Base-by-base conservation (phyloP, 148 eudicot species). In the Nyssa sinensis region DNA sequence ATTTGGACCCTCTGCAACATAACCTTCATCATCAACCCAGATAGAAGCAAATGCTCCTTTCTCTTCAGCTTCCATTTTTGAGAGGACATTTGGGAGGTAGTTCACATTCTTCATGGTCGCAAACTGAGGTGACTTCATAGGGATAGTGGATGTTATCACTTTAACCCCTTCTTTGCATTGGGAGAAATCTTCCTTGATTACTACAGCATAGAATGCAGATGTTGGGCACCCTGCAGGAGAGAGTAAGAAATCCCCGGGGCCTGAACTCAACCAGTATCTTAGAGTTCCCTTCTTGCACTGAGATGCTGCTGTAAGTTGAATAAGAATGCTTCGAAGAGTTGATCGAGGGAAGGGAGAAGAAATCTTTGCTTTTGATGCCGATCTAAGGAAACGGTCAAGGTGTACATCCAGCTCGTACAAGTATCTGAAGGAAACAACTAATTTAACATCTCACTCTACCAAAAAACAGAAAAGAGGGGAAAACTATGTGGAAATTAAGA, bases 351-450 rank as follows among this genome's bases (percentile, higher is more conserved):
- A 91, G 11, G 96, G 91, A 34, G 82, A 59, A 1, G 77, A 33
- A 44, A 91, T 77, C 77, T 74, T 91, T 30, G 96, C 96, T 59
- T 83, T 81, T 27, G 88, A 69, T 33, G 93, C 96, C 19, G 96
- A 91, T 79, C 85, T 74, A 7, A 88, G 83, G 70, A 88, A 83
- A 44, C 96, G 96, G 34, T 87, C 86, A 34, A 91, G 83, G 67
- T 91, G 96, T 71, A 69, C 92, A 67, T 91, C 96, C 73, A 91
- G 78, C 83, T 91, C 96, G 69, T 91, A 91, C 16, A 91, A 74
- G 77, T 83, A 61, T 31, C 92, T 91, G 87, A 70, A 21, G 60
- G 39, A 51, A 53, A 69, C 57, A 53, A 55, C 23, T 55, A 55
- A n/a, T 55, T 44, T 55, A 55, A n/a, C 24, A 55, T 23, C 7